phyloP scores from a whole-genome alignment of 306 rosid species.

The Senna siamea region DNA sequence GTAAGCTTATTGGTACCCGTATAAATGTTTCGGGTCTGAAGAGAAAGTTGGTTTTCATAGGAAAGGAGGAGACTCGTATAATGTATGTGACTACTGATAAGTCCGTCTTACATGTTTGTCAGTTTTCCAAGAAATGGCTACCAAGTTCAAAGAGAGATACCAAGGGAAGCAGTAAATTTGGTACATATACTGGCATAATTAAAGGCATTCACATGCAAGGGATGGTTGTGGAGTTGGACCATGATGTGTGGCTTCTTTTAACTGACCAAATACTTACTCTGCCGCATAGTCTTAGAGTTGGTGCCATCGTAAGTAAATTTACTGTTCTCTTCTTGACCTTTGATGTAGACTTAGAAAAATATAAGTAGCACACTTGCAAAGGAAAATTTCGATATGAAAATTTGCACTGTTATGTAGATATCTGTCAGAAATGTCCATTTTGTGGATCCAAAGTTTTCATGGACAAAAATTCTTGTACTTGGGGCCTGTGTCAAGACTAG shows the following conservation, averaged over 20 bases:
- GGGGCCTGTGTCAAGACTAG: slow-evolving; percentile 87
- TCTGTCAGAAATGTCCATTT: slow-evolving; percentile 79
- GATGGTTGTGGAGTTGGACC: slow-evolving; percentile 86
- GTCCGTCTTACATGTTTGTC: slow-evolving; percentile 51
- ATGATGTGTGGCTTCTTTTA: slow-evolving; percentile 86
- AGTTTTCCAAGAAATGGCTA: slow-evolving; percentile 36
- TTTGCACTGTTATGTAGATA: slow-evolving; percentile 51
- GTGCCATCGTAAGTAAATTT: slow-evolving; percentile 70
- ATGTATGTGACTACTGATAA: slow-evolving; percentile 70
- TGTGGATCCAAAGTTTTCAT: slow-evolving; percentile 72
- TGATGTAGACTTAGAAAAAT: slow-evolving; percentile 6
- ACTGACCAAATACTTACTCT: slow-evolving; percentile 61
- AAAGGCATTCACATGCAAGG: slow-evolving; percentile 82
- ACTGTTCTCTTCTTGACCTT: slow-evolving; percentile 2
- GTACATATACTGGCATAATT: slow-evolving; percentile 69
- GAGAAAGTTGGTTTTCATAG: slow-evolving; percentile 61
- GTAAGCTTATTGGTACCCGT: slow-evolving; percentile 57
- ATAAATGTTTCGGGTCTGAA: slow-evolving; percentile 63
- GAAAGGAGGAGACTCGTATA: slow-evolving; percentile 60
- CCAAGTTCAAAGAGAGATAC: slow-evolving; percentile 29
- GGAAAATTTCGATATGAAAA: background rate
- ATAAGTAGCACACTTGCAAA: background rate
- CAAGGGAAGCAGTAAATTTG: slow-evolving; percentile 66
- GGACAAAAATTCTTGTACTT: slow-evolving; percentile 82
- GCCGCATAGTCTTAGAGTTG: slow-evolving; percentile 82